A percentile compares a stretch with the other conserved stretches of the same genome.
phyloP scores from a whole-genome alignment of 1,284 basidiomycete genomes.

The Pseudozyma hubeiensis region DNA sequence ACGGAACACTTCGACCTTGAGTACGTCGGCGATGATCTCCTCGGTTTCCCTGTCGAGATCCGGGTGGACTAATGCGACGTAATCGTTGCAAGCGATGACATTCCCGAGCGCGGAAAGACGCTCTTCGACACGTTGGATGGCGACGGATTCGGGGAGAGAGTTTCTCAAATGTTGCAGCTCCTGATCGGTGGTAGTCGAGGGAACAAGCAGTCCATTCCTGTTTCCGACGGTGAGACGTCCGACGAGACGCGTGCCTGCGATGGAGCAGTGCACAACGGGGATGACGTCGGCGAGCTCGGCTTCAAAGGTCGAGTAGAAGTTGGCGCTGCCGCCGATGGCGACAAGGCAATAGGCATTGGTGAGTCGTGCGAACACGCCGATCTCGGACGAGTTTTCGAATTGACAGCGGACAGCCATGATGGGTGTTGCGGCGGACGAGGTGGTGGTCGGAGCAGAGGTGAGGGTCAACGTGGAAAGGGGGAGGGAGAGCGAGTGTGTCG shows the following conservation, averaged over 20 bases:
- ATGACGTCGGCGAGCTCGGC: conserved; percentile 91
- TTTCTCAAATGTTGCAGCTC: conserved; percentile 98
- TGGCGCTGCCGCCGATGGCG: conserved; percentile 92
- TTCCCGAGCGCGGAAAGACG: conserved; percentile 95
- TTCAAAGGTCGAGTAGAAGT: conserved; percentile 98
- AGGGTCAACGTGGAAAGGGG: conserved; percentile 9
- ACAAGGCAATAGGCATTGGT: conserved; percentile 79
- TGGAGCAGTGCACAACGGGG: conserved; percentile 96
- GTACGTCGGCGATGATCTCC: conserved; percentile 98
- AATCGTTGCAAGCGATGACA: conserved; percentile 91
- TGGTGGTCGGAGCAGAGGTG: conserved; percentile 3
- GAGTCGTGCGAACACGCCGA: conserved; percentile 83
- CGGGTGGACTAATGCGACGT: conserved; percentile 72
- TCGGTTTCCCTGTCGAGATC: conserved; percentile 99
- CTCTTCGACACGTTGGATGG: conserved; percentile 96
- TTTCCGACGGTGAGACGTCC: conserved; percentile 90
- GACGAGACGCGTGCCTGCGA: conserved; percentile 93
- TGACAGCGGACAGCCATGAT: conserved; percentile 66
- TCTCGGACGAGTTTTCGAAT: conserved; percentile 97
- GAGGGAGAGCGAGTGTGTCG: no score
- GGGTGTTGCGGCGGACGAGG: conserved; percentile 3
- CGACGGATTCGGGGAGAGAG: conserved; percentile 89
- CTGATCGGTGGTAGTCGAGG: conserved; percentile 94
- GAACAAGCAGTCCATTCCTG: conserved; percentile 92
- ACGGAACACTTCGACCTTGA: conserved; percentile 98